A percentile compares a stretch with the other conserved stretches of the same genome.
Evolutionary conservation across 768 basidiomycete genomes (phyloP).

Genomic region (Agrocybe chaxingu): DNA sequence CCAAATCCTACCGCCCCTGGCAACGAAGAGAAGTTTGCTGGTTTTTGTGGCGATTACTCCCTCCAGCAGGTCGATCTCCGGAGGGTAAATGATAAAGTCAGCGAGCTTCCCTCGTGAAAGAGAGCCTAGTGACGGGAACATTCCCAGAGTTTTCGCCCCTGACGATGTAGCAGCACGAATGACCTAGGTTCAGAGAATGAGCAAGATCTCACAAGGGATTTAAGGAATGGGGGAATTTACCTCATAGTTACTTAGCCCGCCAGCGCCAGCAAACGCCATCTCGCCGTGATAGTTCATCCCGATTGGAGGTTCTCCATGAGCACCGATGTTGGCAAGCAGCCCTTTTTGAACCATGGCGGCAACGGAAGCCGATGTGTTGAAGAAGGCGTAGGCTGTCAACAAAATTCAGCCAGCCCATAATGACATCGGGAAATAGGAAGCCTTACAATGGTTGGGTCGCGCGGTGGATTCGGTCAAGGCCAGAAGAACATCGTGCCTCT

Average conservation of each 20-base stretch:
- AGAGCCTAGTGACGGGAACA: slow-evolving; percentile 59
- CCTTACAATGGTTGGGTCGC: slow-evolving; percentile 56
- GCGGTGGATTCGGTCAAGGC: slow-evolving; percentile 56
- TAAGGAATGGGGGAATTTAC: slow-evolving; percentile 26
- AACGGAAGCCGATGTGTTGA: slow-evolving; percentile 66
- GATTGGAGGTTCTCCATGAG: slow-evolving; percentile 70
- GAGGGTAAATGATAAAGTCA: slow-evolving; percentile 66
- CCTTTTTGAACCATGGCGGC: slow-evolving; percentile 69
- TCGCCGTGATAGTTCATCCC: slow-evolving; percentile 79
- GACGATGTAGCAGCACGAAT: slow-evolving; percentile 66
- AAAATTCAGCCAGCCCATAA: slow-evolving; percentile 1
- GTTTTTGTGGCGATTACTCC: slow-evolving; percentile 48
- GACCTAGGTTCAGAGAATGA: slow-evolving; percentile 34
- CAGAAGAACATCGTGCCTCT: slow-evolving; percentile 63
- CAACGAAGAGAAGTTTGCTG: slow-evolving; percentile 51
- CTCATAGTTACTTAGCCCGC: slow-evolving; percentile 71
- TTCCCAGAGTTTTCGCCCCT: slow-evolving; percentile 63
- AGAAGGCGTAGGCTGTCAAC: slow-evolving; percentile 54
- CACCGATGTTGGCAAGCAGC: slow-evolving; percentile 62
- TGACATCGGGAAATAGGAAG: neutral
- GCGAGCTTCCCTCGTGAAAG: slow-evolving; percentile 66
- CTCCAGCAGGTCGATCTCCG: slow-evolving; percentile 53
- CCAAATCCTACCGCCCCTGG: slow-evolving; percentile 69
- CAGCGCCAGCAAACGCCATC: slow-evolving; percentile 60
- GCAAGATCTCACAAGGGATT: neutral